Conservation (phyloP, 371 early-diverging fungal species). For the Blakeslea trispora region DNA sequence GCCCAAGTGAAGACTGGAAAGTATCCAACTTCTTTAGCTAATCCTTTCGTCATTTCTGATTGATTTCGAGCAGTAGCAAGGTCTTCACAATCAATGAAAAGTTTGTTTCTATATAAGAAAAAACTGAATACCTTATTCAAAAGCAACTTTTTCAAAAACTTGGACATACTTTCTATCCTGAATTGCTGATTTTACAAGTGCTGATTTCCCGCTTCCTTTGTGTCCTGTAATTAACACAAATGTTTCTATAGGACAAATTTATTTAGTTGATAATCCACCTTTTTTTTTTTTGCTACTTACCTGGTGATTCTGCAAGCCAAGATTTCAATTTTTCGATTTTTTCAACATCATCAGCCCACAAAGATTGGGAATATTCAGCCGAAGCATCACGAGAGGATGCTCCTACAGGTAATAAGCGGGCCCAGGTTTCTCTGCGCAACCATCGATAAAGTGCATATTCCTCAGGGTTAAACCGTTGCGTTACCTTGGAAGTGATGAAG, state of each 20-base stretch:
- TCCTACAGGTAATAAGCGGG: conserved; percentile 32
- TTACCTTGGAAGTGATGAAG: conserved; percentile 80
- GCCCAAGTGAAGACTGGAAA: conserved; percentile 83
- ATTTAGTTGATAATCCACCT: not conserved
- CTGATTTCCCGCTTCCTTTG: conserved; percentile 63
- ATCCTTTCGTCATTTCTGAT: conserved; percentile 61
- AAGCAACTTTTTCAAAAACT: too few relatives aligned
- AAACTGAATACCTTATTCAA: not conserved
- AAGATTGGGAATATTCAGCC: conserved; percentile 14
- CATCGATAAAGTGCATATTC: conserved; percentile 65
- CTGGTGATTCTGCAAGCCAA: conserved; percentile 72
- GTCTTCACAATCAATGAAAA: conserved; percentile 80
- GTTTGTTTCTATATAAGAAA: conserved; percentile 67
- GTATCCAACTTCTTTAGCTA: conserved; percentile 80
- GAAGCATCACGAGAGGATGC: not conserved
- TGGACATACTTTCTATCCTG: conserved; percentile 55
- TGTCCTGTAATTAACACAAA: conserved; percentile 64
- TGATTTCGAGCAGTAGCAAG: conserved; percentile 75
- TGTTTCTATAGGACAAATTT: conserved; percentile 41
- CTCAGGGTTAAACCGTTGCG: conserved; percentile 72
- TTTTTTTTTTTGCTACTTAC: conserved; percentile 29
- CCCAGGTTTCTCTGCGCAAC: conserved; percentile 67
- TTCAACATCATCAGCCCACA: conserved; percentile 67
- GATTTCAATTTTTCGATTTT: conserved; percentile 58
- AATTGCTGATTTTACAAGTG: conserved; percentile 56